Percentiles rank a stretch among this genome's conserved stretches.
phyloP scores from a whole-genome alignment of 371 early-diverging fungal genomes.

The Entomophthora muscae region DNA sequence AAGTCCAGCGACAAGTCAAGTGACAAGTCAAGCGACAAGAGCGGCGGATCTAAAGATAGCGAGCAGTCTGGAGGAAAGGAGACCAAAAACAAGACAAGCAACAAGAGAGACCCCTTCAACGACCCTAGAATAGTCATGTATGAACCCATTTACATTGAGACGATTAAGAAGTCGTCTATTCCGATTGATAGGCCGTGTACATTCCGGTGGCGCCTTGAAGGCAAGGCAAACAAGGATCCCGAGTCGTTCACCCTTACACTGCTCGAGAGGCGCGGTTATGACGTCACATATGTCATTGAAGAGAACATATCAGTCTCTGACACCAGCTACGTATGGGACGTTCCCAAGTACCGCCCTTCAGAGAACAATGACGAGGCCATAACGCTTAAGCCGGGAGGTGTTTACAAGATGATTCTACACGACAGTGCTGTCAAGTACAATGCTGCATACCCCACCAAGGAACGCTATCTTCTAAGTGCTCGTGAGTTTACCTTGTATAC shows the following conservation, averaged over 20 bases:
- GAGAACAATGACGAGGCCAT: neutral
- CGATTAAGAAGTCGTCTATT: neutral
- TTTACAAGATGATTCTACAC: neutral
- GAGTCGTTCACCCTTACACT: neutral
- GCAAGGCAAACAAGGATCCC: neutral
- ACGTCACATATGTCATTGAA: neutral
- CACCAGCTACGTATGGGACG: neutral
- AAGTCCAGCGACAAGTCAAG: no score
- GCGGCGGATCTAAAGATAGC: no score
- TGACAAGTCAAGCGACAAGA: no score
- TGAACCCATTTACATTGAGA: neutral
- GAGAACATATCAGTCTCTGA: neutral
- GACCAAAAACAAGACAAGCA: no score
- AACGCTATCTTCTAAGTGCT: neutral
- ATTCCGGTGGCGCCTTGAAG: neutral
- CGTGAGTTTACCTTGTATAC: neutral
- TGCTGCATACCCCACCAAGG: neutral
- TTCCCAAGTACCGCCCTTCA: neutral
- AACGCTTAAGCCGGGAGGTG: neutral
- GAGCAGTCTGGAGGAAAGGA: no score
- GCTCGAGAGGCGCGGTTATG: neutral
- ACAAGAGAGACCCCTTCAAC: neutral
- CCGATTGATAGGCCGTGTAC: neutral
- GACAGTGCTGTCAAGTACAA: neutral
- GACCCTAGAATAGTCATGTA: neutral